Evolutionary conservation across 2,329 filamentous ascomycete species (phyloP).

Genomic region (Shiraia sp.): DNA sequence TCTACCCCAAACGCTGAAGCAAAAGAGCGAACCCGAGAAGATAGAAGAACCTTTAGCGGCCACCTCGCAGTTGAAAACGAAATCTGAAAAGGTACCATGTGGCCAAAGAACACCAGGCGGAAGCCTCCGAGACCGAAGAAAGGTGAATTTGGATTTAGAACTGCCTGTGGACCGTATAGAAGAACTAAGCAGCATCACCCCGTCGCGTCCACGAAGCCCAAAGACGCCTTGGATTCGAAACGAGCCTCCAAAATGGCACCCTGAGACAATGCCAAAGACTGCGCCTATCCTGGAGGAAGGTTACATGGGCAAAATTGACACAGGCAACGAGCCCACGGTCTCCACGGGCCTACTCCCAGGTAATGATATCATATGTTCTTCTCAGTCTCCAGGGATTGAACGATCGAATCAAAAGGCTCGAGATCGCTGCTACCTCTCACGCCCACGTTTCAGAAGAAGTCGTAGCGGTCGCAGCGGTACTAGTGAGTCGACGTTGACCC

Average conservation of each 20-base stretch:
- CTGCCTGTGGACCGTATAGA: constrained; percentile 18
- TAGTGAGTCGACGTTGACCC: constrained; percentile 15
- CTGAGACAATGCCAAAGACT: constrained; percentile 7
- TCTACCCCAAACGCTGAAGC: constrained; percentile 1
- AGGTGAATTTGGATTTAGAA: constrained; percentile 31
- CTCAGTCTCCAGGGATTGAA: constrained; percentile 10
- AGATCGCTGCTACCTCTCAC: constrained; percentile 17
- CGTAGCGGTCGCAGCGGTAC: constrained; percentile 15
- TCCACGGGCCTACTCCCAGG: constrained; percentile 11
- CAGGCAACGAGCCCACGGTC: not conserved
- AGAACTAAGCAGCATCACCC: constrained; percentile 19
- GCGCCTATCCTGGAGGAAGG: constrained; percentile 18
- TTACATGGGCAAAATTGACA: constrained; percentile 1
- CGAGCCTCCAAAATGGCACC: constrained; percentile 16
- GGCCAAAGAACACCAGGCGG: constrained; percentile 8
- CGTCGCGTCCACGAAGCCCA: constrained; percentile 31
- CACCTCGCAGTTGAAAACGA: constrained; percentile 1
- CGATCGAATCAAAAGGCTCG: constrained; percentile 10
- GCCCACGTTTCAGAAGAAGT: constrained; percentile 7
- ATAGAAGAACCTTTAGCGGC: constrained; percentile 3
- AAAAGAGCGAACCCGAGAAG: constrained; percentile 1
- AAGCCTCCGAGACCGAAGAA: constrained; percentile 32
- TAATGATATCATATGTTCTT: constrained; percentile 9
- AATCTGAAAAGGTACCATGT: not conserved
- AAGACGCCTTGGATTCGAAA: constrained; percentile 26